Conservation (phyloP, 805 yeast species). For the Saccharomyces kudriavzevii region DNA sequence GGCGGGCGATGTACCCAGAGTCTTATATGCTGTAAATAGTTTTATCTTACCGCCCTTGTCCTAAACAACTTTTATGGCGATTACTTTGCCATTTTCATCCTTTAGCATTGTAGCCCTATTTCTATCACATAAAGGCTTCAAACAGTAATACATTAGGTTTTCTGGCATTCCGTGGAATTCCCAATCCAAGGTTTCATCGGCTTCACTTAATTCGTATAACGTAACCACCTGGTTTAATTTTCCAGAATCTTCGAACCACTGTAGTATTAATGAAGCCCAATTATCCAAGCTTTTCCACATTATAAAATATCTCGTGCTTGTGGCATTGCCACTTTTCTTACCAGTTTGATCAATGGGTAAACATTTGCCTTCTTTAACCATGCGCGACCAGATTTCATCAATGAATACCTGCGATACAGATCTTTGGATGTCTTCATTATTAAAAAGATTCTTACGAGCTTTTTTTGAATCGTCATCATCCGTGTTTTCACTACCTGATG, state of each 20-base stretch:
- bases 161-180: constrained; percentile 60
- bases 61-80: constrained; percentile 69
- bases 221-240: constrained; percentile 73
- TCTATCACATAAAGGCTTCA: constrained; percentile 52
- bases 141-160: constrained; percentile 42
- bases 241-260: constrained; percentile 72
- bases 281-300: constrained; percentile 64
- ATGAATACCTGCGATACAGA: constrained; percentile 47
- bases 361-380: constrained; percentile 43
- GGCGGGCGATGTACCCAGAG: background rate
- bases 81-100: constrained; percentile 55
- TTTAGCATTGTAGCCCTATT: constrained; percentile 69
- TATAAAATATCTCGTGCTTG: constrained; percentile 31
- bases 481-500: constrained; percentile 21
- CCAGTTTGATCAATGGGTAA: background rate
- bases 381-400: constrained; percentile 44
- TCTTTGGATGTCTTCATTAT: constrained; percentile 45
- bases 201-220: constrained; percentile 65
- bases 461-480: constrained; percentile 4
- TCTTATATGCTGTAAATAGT: background rate
- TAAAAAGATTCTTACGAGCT: constrained; percentile 34
- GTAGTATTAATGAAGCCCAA: constrained; percentile 56
- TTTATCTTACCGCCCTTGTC: background rate
- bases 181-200: constrained; percentile 48
- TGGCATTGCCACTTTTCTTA: background rate